Conservation (phyloP, 2,329 filamentous ascomycete genomes). For the Fusarium sublunatum region DNA sequence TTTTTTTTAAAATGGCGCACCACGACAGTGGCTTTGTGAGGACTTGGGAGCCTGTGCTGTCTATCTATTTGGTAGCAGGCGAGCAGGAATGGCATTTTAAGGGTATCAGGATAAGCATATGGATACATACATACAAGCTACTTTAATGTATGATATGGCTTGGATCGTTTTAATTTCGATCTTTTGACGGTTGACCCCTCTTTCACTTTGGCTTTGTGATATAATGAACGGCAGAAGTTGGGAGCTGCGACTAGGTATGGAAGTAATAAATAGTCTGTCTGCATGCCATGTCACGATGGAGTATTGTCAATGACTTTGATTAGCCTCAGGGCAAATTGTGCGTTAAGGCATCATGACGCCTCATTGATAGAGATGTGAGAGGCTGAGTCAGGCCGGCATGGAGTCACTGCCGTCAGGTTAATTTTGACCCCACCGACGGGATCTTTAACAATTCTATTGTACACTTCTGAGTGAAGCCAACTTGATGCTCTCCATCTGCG, state of each 20-base stretch:
- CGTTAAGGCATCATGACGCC: not conserved
- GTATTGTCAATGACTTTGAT: not conserved
- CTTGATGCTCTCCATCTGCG: conserved; percentile 16
- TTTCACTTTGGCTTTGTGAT: conserved; percentile 5
- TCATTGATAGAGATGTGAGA: not conserved
- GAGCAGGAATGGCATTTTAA: conserved; percentile 14
- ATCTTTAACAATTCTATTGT: conserved; percentile 10
- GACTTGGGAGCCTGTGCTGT: conserved; percentile 7
- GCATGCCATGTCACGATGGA: too few relatives aligned
- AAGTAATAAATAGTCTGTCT: too few relatives aligned
- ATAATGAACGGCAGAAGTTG: not conserved
- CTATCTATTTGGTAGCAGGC: conserved; percentile 17
- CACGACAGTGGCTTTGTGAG: conserved; percentile 15
- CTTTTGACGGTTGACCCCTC: conserved; percentile 24
- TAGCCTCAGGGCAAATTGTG: not conserved
- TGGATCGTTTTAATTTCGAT: conserved; percentile 32
- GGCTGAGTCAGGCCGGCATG: conserved; percentile 44
- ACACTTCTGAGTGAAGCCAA: too few relatives aligned
- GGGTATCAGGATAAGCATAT: conserved; percentile 37
- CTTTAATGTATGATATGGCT: conserved; percentile 45
- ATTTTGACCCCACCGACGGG: conserved; percentile 5
- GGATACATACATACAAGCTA: conserved; percentile 34
- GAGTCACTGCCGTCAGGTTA: conserved; percentile 11
- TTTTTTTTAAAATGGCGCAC: conserved; percentile 29
- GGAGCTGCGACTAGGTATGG: too few relatives aligned